A percentile compares a stretch with the other conserved stretches of the same genome.
Conservation (phyloP, 768 basidiomycete genomes). For the Termitomyces sp. region DNA sequence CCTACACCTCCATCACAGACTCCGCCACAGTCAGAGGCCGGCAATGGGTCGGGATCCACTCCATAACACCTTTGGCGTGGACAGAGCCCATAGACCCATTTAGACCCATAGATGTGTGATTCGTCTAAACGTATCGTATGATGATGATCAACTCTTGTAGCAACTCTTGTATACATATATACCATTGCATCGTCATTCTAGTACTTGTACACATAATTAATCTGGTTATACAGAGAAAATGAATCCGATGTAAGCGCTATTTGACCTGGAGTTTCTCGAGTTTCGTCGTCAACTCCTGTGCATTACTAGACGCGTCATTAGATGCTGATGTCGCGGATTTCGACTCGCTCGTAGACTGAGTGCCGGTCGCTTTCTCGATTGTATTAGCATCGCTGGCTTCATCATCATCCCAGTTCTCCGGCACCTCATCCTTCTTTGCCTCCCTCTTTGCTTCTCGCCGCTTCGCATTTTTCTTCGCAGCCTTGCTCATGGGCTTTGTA, state of each 20-base stretch:
- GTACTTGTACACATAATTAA: conserved; percentile 14
- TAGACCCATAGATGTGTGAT: conserved; percentile 8
- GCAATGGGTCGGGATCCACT: conserved; percentile 28
- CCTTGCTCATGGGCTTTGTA: conserved; percentile 62
- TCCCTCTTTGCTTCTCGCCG: conserved; percentile 64
- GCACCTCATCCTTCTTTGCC: conserved; percentile 48
- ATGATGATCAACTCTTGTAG: conserved; percentile 41
- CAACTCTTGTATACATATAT: conserved; percentile 23
- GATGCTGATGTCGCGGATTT: conserved; percentile 1
- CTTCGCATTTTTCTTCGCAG: conserved; percentile 79
- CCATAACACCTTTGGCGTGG: conserved; percentile 16
- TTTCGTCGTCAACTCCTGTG: conserved; percentile 36
- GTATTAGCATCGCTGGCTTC: conserved; percentile 35
- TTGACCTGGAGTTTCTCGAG: conserved; percentile 56
- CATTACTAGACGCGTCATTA: conserved; percentile 10
- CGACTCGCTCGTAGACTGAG: neutral
- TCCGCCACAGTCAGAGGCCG: conserved; percentile 25
- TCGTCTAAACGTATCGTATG: conserved; percentile 23
- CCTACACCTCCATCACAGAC: conserved; percentile 16
- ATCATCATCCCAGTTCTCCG: conserved; percentile 77
- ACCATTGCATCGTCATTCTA: conserved; percentile 16
- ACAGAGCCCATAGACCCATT: conserved; percentile 2
- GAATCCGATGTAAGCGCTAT: conserved; percentile 19
- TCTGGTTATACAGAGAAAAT: conserved; percentile 8
- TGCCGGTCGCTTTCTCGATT: neutral